Percentiles rank a stretch among this genome's conserved stretches.
Evolutionary conservation across 1,284 basidiomycete genomes (phyloP).

Genomic region (Cutaneotrichosporon cutaneum): DNA sequence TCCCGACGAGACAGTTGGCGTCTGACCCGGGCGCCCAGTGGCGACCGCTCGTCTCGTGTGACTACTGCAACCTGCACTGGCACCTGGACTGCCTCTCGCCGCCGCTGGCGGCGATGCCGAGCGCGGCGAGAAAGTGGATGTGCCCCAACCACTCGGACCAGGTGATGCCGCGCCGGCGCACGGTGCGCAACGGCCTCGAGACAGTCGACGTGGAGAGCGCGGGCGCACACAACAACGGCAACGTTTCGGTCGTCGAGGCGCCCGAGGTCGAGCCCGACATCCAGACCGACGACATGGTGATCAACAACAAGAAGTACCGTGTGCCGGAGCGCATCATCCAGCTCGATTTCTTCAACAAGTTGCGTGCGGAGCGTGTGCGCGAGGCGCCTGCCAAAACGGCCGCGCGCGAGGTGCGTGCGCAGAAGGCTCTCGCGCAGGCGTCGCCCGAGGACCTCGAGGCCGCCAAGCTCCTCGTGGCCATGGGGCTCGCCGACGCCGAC

Average conservation of each 20-base stretch:
- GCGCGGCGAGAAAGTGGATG: constrained; percentile 92
- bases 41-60: constrained; percentile 79
- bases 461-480: constrained; percentile 29
- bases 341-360: constrained; percentile 92
- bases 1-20: constrained; percentile 36
- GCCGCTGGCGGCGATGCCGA: constrained; percentile 80
- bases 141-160: constrained; percentile 93
- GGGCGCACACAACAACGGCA: constrained; percentile 81
- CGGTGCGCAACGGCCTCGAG: constrained; percentile 66
- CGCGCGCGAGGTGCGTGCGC: constrained; percentile 9
- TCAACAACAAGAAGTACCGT: constrained; percentile 72
- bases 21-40: constrained; percentile 45
- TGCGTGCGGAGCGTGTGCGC: constrained; percentile 42
- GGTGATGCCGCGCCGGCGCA: constrained; percentile 69
- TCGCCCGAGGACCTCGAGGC: constrained; percentile 36
- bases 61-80: constrained; percentile 94
- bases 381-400: constrained; percentile 18
- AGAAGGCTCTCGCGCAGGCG: constrained; percentile 14
- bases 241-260: constrained; percentile 78
- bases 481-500: not conserved
- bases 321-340: constrained; percentile 91
- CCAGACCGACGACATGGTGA: constrained; percentile 53
- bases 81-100: constrained; percentile 95
- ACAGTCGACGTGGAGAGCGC: constrained; percentile 69
- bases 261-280: constrained; percentile 54